Percentiles rank a stretch among this genome's conserved stretches.
These are phyloP conservation scores for Phoma sp. DNA, from an alignment of 2,329 filamentous ascomycete genomes.

Conservation along the genomic window DNA sequence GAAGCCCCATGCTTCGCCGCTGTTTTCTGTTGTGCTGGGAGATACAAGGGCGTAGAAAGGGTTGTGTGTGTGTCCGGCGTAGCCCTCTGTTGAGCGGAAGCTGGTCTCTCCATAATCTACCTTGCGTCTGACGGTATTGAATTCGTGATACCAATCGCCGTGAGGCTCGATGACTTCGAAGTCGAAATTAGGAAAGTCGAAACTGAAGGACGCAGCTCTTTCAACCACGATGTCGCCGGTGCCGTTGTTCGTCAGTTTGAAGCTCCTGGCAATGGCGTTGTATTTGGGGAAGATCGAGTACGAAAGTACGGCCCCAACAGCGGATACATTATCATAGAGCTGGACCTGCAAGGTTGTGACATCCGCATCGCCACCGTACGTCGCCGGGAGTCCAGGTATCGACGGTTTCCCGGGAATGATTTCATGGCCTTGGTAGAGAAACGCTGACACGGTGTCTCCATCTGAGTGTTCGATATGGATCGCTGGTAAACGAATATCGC, in stretches of 20 bases:
- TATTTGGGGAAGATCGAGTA: conserved; percentile 70
- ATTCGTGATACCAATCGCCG: conserved; percentile 69
- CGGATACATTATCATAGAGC: conserved; percentile 65
- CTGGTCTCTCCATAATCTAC: conserved; percentile 63
- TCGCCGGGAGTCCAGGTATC: conserved; percentile 64
- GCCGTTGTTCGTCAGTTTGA: conserved; percentile 66
- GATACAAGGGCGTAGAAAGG: conserved; percentile 66
- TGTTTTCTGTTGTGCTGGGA: conserved; percentile 64
- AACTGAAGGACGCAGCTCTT: conserved; percentile 65
- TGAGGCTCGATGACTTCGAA: conserved; percentile 67
- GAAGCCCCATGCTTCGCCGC: conserved; percentile 69
- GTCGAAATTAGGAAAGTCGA: conserved; percentile 66
- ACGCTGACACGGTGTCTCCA: conserved; percentile 65
- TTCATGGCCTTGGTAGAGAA: conserved; percentile 65
- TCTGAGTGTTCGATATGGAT: conserved; percentile 65
- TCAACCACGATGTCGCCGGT: conserved; percentile 60
- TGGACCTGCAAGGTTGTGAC: conserved; percentile 66
- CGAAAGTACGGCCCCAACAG: conserved; percentile 63
- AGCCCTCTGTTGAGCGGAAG: conserved; percentile 67
- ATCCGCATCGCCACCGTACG: conserved; percentile 62
- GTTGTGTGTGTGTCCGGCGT: conserved; percentile 69
- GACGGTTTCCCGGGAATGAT: conserved; percentile 63
- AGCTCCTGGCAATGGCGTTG: conserved; percentile 67
- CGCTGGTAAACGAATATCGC: conserved; percentile 68
- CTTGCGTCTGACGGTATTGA: conserved; percentile 60